phyloP scores from a whole-genome alignment of 768 basidiomycete genomes.

The Boletus rubescentipes region DNA sequence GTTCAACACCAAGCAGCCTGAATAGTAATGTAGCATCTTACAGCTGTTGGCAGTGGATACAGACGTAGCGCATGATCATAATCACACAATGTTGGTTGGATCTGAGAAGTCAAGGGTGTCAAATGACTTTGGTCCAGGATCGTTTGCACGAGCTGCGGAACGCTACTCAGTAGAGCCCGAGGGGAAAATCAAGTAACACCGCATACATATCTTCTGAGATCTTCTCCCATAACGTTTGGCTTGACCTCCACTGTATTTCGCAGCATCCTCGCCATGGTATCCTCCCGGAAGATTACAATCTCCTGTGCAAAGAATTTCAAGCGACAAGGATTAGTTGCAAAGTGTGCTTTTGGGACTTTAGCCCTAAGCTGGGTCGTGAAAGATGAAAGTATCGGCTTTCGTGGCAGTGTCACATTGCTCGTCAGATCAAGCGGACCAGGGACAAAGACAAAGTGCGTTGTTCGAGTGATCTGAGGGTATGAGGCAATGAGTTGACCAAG shows the following conservation, averaged over 20 bases:
- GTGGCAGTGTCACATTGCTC: conserved; percentile 77
- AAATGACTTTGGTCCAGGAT: conserved; percentile 95
- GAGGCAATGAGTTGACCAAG: conserved; percentile 82
- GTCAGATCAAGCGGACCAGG: conserved; percentile 93
- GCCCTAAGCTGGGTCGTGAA: conserved; percentile 68
- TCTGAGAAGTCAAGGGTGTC: conserved; percentile 77
- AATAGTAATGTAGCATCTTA: conserved; percentile 39
- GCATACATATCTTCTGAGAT: conserved; percentile 86
- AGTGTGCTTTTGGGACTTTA: conserved; percentile 76
- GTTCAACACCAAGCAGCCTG: conserved; percentile 6
- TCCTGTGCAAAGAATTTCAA: conserved; percentile 96
- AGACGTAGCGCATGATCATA: conserved; percentile 90
- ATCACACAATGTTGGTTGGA: conserved; percentile 86
- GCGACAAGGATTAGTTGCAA: conserved; percentile 90
- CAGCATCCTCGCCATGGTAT: conserved; percentile 91
- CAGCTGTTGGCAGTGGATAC: conserved; percentile 91
- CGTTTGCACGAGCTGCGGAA: conserved; percentile 84
- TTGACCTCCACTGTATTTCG: conserved; percentile 90
- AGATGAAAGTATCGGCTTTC: conserved; percentile 73
- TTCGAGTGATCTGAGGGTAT: conserved; percentile 73
- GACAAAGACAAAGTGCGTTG: conserved; percentile 89
- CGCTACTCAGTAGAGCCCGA: not conserved
- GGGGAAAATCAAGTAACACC: not conserved
- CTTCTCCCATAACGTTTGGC: conserved; percentile 70
- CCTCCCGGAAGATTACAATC: conserved; percentile 90